phyloP scores from a whole-genome alignment of 768 basidiomycete species.

The Boletus barrowsii region DNA sequence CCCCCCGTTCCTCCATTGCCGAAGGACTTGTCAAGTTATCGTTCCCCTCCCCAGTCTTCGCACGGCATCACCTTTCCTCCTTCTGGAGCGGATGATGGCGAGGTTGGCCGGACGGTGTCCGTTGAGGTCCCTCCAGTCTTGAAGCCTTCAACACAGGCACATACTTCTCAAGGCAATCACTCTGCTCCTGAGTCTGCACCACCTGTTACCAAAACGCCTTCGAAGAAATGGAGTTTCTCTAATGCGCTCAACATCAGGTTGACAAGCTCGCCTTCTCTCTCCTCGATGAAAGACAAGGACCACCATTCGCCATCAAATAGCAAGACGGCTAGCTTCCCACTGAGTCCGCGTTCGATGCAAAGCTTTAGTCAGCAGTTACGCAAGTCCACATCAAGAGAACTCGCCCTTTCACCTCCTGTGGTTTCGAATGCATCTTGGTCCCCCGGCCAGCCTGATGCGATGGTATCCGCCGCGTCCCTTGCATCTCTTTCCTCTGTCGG shows the following conservation, averaged over 20 bases:
- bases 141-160: constrained; percentile 25
- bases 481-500: constrained; percentile 72
- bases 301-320: constrained; percentile 25
- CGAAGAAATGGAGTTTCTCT: constrained; percentile 98
- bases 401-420: constrained; percentile 43
- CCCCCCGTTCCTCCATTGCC: constrained; percentile 93
- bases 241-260: constrained; percentile 76
- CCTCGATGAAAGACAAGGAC: constrained; percentile 49
- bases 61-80: constrained; percentile 51
- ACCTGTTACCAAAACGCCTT: constrained; percentile 67
- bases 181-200: constrained; percentile 44
- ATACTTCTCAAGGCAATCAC: constrained; percentile 34
- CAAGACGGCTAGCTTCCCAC: constrained; percentile 53
- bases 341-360: constrained; percentile 65
- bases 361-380: constrained; percentile 62
- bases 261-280: constrained; percentile 60
- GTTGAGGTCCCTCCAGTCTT: constrained; percentile 46
- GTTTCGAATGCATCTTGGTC: constrained; percentile 57
- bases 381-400: constrained; percentile 69
- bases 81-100: constrained; percentile 42
- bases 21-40: constrained; percentile 80
- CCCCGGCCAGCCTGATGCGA: constrained; percentile 68
- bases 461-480: constrained; percentile 75
- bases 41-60: constrained; percentile 63
- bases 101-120: constrained; percentile 46